A percentile compares a stretch with the other conserved stretches of the same genome.
phyloP scores from a whole-genome alignment of 129 eudicot species.

The Scalesia atractyloides region DNA sequence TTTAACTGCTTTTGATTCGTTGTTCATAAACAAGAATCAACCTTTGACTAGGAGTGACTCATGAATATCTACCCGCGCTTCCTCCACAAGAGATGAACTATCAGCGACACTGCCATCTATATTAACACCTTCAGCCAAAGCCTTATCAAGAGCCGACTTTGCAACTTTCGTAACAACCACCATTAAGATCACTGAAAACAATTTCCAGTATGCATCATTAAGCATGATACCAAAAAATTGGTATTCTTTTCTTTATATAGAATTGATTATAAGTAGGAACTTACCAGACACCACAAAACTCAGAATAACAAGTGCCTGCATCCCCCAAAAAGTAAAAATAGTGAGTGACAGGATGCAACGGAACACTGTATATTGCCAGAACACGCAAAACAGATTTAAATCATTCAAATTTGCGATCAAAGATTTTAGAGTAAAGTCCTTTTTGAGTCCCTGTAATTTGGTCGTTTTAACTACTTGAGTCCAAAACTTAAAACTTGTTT shows the following conservation, averaged over 20 bases:
- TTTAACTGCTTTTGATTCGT: background rate
- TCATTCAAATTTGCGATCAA: too few species aligned
- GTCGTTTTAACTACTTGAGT: too few species aligned
- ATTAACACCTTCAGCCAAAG: slow-evolving; percentile 67
- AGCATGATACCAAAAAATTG: background rate
- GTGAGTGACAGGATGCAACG: background rate
- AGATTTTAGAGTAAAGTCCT: too few species aligned
- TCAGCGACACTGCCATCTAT: slow-evolving; percentile 31
- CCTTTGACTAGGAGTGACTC: slow-evolving; percentile 54
- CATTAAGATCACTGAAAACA: slow-evolving; percentile 60
- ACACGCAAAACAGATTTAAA: too few species aligned
- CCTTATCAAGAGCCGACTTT: slow-evolving; percentile 77
- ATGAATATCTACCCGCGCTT: slow-evolving; percentile 48
- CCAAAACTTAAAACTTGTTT: too few species aligned
- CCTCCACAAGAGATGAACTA: slow-evolving; percentile 40
- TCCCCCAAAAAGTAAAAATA: slow-evolving; percentile 19
- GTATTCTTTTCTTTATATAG: background rate
- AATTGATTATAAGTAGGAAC: slow-evolving; percentile 26
- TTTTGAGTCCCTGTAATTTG: too few species aligned
- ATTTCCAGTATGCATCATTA: background rate
- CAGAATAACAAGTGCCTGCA: slow-evolving; percentile 63
- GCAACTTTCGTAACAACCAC: slow-evolving; percentile 76
- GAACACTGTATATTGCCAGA: background rate
- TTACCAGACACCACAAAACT: slow-evolving; percentile 72
- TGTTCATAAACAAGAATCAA: slow-evolving; percentile 26